Percentiles rank a stretch among this genome's conserved stretches.
Conservation (phyloP, 2,329 filamentous ascomycete species). For the Chrysoporthe austroafricana region DNA sequence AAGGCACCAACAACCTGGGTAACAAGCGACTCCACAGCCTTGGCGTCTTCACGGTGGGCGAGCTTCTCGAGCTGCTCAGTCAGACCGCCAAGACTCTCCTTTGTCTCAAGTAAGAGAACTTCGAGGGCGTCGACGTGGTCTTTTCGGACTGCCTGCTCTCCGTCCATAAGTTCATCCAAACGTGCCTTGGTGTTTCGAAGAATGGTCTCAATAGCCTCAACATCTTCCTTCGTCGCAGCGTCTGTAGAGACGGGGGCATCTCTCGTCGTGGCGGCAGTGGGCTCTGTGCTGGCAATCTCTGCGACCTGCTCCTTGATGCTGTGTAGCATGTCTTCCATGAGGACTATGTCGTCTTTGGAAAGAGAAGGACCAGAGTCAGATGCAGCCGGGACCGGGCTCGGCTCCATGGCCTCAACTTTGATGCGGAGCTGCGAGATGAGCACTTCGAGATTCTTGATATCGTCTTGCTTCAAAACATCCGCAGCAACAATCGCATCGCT, state of each 20-base stretch:
- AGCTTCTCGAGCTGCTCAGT: slow-evolving; percentile 69
- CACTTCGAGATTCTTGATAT: slow-evolving; percentile 84
- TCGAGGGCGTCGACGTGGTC: slow-evolving; percentile 71
- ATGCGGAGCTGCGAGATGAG: slow-evolving; percentile 80
- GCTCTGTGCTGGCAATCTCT: slow-evolving; percentile 36
- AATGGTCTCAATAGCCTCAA: slow-evolving; percentile 87
- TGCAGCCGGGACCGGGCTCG: slow-evolving; percentile 45
- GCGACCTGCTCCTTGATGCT: slow-evolving; percentile 45
- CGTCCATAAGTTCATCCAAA: slow-evolving; percentile 78
- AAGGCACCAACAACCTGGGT: slow-evolving; percentile 76
- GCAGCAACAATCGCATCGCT: slow-evolving; percentile 54
- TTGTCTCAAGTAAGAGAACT: slow-evolving; percentile 66
- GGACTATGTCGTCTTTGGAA: slow-evolving; percentile 58
- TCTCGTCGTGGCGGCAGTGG: slow-evolving; percentile 30
- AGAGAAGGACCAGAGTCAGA: slow-evolving; percentile 36
- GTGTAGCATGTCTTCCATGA: slow-evolving; percentile 58
- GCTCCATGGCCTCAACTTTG: slow-evolving; percentile 81
- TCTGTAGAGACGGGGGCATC: slow-evolving; percentile 43
- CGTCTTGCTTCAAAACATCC: slow-evolving; percentile 65
- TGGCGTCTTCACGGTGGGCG: slow-evolving; percentile 78
- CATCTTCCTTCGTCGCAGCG: slow-evolving; percentile 76
- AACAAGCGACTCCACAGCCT: slow-evolving; percentile 75
- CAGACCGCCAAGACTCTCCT: slow-evolving; percentile 71
- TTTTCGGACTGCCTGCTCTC: slow-evolving; percentile 70
- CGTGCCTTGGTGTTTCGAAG: slow-evolving; percentile 87